Conservation (phyloP, 805 yeast genomes). For the Starmerella khaoyaiensis region DNA sequence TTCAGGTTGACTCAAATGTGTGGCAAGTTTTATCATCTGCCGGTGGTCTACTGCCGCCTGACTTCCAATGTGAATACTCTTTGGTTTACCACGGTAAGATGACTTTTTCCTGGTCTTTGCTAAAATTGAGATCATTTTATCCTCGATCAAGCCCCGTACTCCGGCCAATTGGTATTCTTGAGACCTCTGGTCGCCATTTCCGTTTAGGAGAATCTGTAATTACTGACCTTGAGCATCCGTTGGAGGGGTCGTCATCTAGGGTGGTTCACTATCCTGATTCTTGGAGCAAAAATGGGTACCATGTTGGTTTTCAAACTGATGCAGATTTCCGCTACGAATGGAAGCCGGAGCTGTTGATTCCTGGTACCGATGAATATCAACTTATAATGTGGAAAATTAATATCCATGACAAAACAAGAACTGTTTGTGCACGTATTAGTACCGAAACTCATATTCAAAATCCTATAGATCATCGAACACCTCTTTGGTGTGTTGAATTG, state of each 20-base stretch:
- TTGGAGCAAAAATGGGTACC: slow-evolving; percentile 9
- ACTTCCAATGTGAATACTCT: slow-evolving; percentile 15
- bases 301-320: slow-evolving; percentile 16
- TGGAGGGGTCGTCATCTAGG: slow-evolving; percentile 5
- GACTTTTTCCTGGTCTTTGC: slow-evolving; percentile 23
- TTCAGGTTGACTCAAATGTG: slow-evolving; percentile 13
- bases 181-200: slow-evolving; percentile 16
- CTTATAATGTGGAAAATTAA: slow-evolving; percentile 20
- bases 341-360: slow-evolving; percentile 15
- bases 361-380: slow-evolving; percentile 3
- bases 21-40: slow-evolving; percentile 18
- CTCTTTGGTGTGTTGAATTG: slow-evolving; percentile 21
- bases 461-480: slow-evolving; percentile 19
- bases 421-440: slow-evolving; percentile 19
- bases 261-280: slow-evolving; percentile 13
- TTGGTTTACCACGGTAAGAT: slow-evolving; percentile 21
- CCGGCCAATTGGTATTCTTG: slow-evolving; percentile 21
- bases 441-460: slow-evolving; percentile 13
- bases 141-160: slow-evolving; percentile 4
- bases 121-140: slow-evolving; percentile 10
- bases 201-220: slow-evolving; percentile 15
- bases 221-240: slow-evolving; percentile 15
- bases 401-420: background rate
- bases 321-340: slow-evolving; percentile 19
- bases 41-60: slow-evolving; percentile 7